These are phyloP conservation scores for Stemphylium lycopersici DNA, from an alignment of 2,329 filamentous ascomycete genomes.

Conservation along the genomic window DNA sequence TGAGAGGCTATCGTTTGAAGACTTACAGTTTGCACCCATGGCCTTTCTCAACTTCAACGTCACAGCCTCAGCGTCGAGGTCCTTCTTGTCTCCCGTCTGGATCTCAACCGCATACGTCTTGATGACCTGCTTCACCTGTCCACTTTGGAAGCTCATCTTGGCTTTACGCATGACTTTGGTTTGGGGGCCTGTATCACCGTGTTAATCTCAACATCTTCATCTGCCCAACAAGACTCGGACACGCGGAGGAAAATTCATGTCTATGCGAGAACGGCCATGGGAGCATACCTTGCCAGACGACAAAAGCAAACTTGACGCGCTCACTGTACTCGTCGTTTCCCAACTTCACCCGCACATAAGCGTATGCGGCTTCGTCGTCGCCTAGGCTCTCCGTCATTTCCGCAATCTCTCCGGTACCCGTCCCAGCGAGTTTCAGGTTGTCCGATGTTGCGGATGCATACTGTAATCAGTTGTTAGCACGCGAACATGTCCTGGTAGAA, in stretches of 20 bases:
- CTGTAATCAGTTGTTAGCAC: slow-evolving; percentile 1
- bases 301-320: slow-evolving; percentile 70
- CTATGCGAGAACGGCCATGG: no score
- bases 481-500: not conserved
- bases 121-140: slow-evolving; percentile 67
- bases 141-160: slow-evolving; percentile 70
- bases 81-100: slow-evolving; percentile 64
- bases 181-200: slow-evolving; percentile 35
- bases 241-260: no score
- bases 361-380: slow-evolving; percentile 68
- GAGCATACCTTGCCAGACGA: slow-evolving; percentile 70
- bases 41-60: slow-evolving; percentile 67
- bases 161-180: slow-evolving; percentile 74
- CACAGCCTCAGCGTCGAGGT: slow-evolving; percentile 67
- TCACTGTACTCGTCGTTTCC: slow-evolving; percentile 73
- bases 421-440: slow-evolving; percentile 62
- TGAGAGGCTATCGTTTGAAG: not conserved
- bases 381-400: slow-evolving; percentile 65
- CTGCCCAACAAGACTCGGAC: not conserved
- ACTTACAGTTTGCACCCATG: slow-evolving; percentile 73
- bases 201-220: not conserved
- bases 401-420: slow-evolving; percentile 65
- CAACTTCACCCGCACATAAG: slow-evolving; percentile 64
- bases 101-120: slow-evolving; percentile 70
- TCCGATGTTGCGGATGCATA: slow-evolving; percentile 57